Evolutionary conservation across 345 rosid species (phyloP), one percentile per base, ranked within the genome.

Genomic region (Bruguiera sexangula): DNA sequence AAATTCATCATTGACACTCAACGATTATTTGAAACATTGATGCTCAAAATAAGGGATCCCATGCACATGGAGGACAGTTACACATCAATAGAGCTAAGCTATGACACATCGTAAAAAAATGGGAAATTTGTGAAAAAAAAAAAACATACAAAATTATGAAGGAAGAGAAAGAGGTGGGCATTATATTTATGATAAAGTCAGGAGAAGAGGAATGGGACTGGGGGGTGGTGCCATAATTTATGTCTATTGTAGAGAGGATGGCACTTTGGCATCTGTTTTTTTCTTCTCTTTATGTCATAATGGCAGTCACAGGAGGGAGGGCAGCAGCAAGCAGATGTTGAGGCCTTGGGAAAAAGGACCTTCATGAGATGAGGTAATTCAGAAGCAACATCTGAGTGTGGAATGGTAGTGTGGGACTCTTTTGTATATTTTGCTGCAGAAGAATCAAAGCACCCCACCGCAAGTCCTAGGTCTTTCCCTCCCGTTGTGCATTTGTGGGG

Each of bases 281-380:
- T 13, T 69, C 31, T 69, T 71, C 36, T 69, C 61, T 43, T 18
- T 63, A 56, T 55, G 30, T 36, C 73, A 60, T 63, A 73, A 73
- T 73, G 73, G 43, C 76, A 77, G 74, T 80, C 84, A 78, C 82
- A 80, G 65, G 81, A 58, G 63, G 63, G 70, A 50, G 15, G 50
- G 50, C 50, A 13, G 5, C 18, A 43, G 50, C 18, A 2, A 1
- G 48, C 48, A 13, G 48, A 6, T 43, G 48, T 16, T 2, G 62
- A 64, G 69, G 69, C 57, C 65, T 31, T 55, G 51, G 43, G 21
- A 27, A 61, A n/a, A 29, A 5, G 58, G 71, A 65, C 1, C 30
- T 26, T 13, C 50, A 15, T 43, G 50, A 13, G 37, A 56, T 13
- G 48, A 51, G 58, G 74, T 15, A 63, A 58, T 51, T 29, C 60